Percentiles rank a stretch among this genome's conserved stretches.
Evolutionary conservation across 192 early-diverging fungal genomes (phyloP).

Genomic region (Lobosporangium transversale): DNA sequence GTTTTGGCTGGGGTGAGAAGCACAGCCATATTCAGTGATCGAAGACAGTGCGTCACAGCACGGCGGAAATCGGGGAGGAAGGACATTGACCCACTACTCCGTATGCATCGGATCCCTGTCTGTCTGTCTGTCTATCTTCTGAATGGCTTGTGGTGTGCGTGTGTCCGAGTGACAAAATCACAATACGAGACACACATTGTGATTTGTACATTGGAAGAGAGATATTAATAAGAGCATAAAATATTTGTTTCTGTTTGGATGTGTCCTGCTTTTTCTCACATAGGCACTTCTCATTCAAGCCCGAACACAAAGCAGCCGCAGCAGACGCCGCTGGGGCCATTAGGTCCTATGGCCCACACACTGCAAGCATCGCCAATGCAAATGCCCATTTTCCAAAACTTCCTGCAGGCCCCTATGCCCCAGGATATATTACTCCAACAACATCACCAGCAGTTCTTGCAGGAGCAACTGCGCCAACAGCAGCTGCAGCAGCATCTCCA

Average conservation of each 20-base stretch:
- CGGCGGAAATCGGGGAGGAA: too few relatives aligned
- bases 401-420: slow-evolving; percentile 7
- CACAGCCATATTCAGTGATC: too few relatives aligned
- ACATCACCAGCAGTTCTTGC: slow-evolving; percentile 22
- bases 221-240: too few relatives aligned
- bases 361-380: slow-evolving; percentile 1
- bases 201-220: too few relatives aligned
- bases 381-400: slow-evolving; percentile 19
- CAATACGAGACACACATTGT: too few relatives aligned
- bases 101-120: too few relatives aligned
- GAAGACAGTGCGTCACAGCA: too few relatives aligned
- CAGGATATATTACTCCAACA: slow-evolving; percentile 34
- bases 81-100: too few relatives aligned
- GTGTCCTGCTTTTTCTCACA: neutral
- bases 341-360: neutral
- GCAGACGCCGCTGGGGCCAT: neutral
- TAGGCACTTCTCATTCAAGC: slow-evolving; percentile 15
- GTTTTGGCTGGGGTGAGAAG: too few relatives aligned
- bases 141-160: too few relatives aligned
- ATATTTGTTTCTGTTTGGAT: neutral
- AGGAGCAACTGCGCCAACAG: slow-evolving; percentile 16
- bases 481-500: slow-evolving; percentile 16
- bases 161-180: too few relatives aligned
- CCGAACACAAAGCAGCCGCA: slow-evolving; percentile 14
- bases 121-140: too few relatives aligned